These are phyloP conservation scores for Termitomyces sp. DNA, from an alignment of 768 basidiomycete genomes.

Conservation along the genomic window DNA sequence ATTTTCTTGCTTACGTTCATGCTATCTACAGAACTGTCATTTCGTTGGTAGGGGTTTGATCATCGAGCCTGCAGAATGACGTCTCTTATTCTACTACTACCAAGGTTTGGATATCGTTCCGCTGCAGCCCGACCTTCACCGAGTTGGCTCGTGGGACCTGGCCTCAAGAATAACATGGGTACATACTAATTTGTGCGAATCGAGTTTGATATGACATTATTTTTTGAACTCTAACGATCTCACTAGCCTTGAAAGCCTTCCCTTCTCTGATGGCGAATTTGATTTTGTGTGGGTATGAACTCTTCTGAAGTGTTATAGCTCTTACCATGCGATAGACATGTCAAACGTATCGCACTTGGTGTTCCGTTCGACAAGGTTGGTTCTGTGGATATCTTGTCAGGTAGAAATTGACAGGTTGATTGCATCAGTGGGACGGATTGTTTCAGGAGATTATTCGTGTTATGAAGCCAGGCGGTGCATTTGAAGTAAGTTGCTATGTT, in stretches of 20 bases:
- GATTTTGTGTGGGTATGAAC: constrained; percentile 61
- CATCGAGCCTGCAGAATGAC: background rate
- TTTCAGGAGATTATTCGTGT: constrained; percentile 70
- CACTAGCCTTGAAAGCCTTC: constrained; percentile 59
- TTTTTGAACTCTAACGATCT: background rate
- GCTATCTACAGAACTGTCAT: constrained; percentile 39
- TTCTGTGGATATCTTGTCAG: background rate
- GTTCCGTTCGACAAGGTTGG: constrained; percentile 73
- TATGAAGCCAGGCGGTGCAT: constrained; percentile 70
- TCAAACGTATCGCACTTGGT: constrained; percentile 68
- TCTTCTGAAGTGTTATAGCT: background rate
- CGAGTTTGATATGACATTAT: background rate
- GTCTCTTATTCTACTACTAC: background rate
- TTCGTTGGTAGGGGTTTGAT: constrained; percentile 65
- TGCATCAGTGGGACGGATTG: constrained; percentile 57
- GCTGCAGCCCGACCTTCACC: constrained; percentile 63
- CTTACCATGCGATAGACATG: constrained; percentile 40
- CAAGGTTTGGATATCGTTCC: constrained; percentile 69
- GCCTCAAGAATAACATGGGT: constrained; percentile 66
- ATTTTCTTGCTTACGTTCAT: background rate
- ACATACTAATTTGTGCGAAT: constrained; percentile 66
- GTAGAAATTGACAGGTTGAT: background rate
- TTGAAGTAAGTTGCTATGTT: constrained; percentile 44
- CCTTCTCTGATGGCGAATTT: constrained; percentile 70
- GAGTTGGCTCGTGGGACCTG: constrained; percentile 53